A percentile compares a stretch with the other conserved stretches of the same genome.
Conservation (phyloP, 345 rosid species). For the Salix brachista region DNA sequence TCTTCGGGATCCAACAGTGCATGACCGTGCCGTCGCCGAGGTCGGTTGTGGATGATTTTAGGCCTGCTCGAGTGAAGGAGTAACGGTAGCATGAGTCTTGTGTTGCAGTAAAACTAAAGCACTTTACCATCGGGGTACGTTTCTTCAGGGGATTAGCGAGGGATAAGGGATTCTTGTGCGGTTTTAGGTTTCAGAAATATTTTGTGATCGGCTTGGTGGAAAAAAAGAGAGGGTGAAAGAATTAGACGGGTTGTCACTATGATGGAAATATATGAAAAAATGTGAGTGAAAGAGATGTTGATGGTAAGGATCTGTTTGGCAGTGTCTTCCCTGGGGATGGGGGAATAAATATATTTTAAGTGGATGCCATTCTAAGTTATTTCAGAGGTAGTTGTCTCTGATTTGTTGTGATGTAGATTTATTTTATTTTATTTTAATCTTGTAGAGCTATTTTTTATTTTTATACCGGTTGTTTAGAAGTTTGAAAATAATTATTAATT, state of each 20-base stretch:
- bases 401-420: too few species aligned
- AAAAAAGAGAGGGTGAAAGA: neutral
- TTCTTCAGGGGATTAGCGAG: neutral
- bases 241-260: neutral
- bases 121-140: conserved; percentile 37
- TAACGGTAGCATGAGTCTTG: conserved; percentile 56
- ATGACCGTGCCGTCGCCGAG: conserved; percentile 78
- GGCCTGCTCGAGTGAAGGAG: conserved; percentile 67
- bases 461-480: too few species aligned
- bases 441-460: too few species aligned
- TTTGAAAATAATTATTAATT: too few species aligned
- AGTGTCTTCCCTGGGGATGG: too few species aligned
- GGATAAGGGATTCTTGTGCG: neutral
- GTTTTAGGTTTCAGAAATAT: neutral
- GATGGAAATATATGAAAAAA: neutral
- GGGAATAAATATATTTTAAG: too few species aligned
- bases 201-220: neutral
- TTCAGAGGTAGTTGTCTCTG: too few species aligned
- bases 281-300: too few species aligned
- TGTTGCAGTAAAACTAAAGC: conserved; percentile 58
- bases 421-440: too few species aligned
- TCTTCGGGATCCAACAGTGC: conserved; percentile 78
- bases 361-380: too few species aligned
- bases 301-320: too few species aligned
- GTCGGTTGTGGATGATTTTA: conserved; percentile 64